Conservation (phyloP, 176 grass and related monocot species). For the Secale cereale region DNA sequence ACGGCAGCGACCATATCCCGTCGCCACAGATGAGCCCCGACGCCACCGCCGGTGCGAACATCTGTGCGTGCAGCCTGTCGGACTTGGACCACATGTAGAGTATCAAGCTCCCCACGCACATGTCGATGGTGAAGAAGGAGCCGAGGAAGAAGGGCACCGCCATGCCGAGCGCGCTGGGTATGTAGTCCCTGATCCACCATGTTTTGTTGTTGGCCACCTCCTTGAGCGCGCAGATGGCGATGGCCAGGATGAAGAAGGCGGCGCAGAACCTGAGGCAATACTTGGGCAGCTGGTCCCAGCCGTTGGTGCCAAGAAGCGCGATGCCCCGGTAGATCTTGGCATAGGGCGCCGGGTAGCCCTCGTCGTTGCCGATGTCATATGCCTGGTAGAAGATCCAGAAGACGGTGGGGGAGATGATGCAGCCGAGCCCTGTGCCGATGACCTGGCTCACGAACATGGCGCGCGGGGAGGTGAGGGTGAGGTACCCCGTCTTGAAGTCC, state of each 20-base stretch:
- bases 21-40: constrained; percentile 57
- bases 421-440: constrained; percentile 41
- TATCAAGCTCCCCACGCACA: constrained; percentile 45
- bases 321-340: constrained; percentile 63
- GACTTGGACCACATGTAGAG: constrained; percentile 39
- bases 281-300: constrained; percentile 38
- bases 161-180: constrained; percentile 65
- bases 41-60: constrained; percentile 39
- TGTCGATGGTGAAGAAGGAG: constrained; percentile 72
- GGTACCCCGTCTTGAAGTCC: constrained; percentile 71
- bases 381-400: constrained; percentile 80
- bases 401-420: constrained; percentile 49
- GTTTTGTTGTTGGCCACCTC: constrained; percentile 29
- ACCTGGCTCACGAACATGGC: constrained; percentile 70
- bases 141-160: constrained; percentile 63
- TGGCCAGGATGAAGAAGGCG: constrained; percentile 53
- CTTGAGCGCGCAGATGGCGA: constrained; percentile 53
- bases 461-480: constrained; percentile 47
- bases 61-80: constrained; percentile 19
- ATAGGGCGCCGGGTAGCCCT: constrained; percentile 45
- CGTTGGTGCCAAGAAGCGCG: constrained; percentile 44
- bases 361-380: constrained; percentile 16
- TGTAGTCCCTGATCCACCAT: constrained; percentile 46
- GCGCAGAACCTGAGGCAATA: constrained; percentile 60
- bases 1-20: constrained; percentile 45